phyloP scores from a whole-genome alignment of 1,284 basidiomycete genomes.

The Ceratorhiza oryzae-sativae region DNA sequence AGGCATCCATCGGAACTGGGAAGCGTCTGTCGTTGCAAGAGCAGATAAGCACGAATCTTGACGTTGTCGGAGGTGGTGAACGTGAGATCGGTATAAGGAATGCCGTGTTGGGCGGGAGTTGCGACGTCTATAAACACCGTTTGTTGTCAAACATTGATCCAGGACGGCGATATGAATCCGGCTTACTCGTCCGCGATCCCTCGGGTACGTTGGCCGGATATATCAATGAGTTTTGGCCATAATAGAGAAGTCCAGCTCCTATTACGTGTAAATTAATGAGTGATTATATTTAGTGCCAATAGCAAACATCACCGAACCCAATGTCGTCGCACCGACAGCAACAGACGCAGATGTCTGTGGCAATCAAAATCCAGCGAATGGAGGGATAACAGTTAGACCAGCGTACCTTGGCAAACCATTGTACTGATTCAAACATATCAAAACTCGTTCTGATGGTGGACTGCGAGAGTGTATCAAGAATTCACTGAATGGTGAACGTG shows the following conservation, averaged over 20 bases:
- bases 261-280: slow-evolving; percentile 9
- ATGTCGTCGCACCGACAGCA: slow-evolving; percentile 25
- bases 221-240: slow-evolving; percentile 86
- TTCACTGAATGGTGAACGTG: background rate
- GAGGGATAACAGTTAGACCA: background rate
- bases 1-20: slow-evolving; percentile 37
- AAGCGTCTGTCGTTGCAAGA: slow-evolving; percentile 54
- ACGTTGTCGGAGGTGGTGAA: slow-evolving; percentile 69
- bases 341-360: slow-evolving; percentile 25
- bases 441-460: background rate
- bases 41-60: slow-evolving; percentile 66
- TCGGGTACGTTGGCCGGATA: slow-evolving; percentile 88
- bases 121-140: slow-evolving; percentile 66
- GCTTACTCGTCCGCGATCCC: slow-evolving; percentile 76
- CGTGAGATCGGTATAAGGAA: slow-evolving; percentile 76
- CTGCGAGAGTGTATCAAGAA: background rate
- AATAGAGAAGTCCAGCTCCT: slow-evolving; percentile 80
- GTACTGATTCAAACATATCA: slow-evolving; percentile 28
- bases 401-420: slow-evolving; percentile 27
- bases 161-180: background rate
- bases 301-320: background rate
- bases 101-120: slow-evolving; percentile 69
- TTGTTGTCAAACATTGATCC: background rate
- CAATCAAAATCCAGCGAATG: background rate
- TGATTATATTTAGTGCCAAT: background rate